Evolutionary conservation across 345 rosid genomes (phyloP), one percentile per base, ranked within the genome.

Genomic region (Combretum micranthum): DNA sequence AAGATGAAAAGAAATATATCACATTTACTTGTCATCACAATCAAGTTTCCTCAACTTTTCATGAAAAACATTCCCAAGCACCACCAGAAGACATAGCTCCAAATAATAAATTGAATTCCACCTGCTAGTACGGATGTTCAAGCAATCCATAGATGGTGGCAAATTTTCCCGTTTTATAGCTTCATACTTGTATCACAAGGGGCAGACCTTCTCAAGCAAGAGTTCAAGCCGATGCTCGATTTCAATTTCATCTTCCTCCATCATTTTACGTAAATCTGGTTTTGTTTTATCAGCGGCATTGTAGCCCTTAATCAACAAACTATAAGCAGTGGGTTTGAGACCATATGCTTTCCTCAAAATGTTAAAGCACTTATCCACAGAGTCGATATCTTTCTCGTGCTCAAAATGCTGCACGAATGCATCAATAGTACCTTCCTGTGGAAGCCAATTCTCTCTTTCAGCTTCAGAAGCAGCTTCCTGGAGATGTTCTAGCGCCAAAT

Each of bases 221-320:
- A 59, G 61, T 70, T 72, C 66, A 42, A 84, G 69, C 72, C 86
- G 84, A 7, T 59, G 64, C 51, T 42, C 76, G 25, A 78, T 60
- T 74, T 76, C 69, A 50, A 79, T 66, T 54, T 84, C 83, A n/a
- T n/a, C n/a, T n/a, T 19, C 42, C 57, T 64, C 66, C 65, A 91
- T 49, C 70, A 85, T 79, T 54, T 57, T 46, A 8, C 69, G 72
- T 80, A 88, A 71, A 18, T 83, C 80, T 2, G 81, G 88, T 39
- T 75, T 77, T n/a, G 67, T 64, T 59, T 71, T 80, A 47, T 76
- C 93, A n/a, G 93, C 82, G 56, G 86, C 80, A 23, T 68, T 53
- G 59, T 86, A 81, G 19, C 77, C 71, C 69, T 69, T 84, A 0
- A 88, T 64, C 67, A 84, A 77, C 63, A 53, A 55, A 42, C 3